These are phyloP conservation scores for Ambrosia artemisiifolia DNA, from an alignment of 129 eudicot species.

Conservation along the genomic window DNA sequence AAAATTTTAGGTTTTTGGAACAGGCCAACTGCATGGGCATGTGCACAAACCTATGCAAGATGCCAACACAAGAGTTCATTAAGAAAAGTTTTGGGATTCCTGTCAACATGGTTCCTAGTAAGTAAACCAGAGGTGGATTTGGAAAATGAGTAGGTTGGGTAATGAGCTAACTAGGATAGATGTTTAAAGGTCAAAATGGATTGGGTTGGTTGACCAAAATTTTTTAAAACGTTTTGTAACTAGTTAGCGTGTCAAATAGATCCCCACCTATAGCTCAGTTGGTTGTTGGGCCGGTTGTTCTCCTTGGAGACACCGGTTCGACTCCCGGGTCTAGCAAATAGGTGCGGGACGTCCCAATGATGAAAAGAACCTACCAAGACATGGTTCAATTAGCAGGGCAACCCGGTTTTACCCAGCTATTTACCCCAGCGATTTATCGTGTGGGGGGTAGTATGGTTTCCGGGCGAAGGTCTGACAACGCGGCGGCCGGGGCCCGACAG, in stretches of 20 bases:
- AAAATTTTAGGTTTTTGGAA: constrained; percentile 70
- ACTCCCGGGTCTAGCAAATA: no score
- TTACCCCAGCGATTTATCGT: no score
- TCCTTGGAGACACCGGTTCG: no score
- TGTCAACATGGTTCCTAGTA: constrained; percentile 91
- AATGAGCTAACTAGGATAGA: not conserved
- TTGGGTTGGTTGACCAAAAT: not conserved
- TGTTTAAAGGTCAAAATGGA: not conserved
- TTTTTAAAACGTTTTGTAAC: not conserved
- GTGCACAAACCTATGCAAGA: constrained; percentile 94
- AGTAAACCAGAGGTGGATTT: constrained; percentile 20
- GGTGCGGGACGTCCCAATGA: no score
- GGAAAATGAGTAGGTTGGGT: not conserved
- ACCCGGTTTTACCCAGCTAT: no score
- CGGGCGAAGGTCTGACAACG: no score
- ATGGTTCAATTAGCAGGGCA: no score
- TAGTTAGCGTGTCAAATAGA: not conserved
- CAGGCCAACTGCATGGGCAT: constrained; percentile 80
- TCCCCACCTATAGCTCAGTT: no score
- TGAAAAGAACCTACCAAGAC: no score
- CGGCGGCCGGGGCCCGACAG: no score
- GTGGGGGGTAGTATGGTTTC: no score
- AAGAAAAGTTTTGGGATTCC: constrained; percentile 70
- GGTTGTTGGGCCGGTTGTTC: no score
- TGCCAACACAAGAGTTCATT: constrained; percentile 83